Base-by-base conservation (phyloP, 805 yeast species). In the Zygoascus flipseniorum region DNA sequence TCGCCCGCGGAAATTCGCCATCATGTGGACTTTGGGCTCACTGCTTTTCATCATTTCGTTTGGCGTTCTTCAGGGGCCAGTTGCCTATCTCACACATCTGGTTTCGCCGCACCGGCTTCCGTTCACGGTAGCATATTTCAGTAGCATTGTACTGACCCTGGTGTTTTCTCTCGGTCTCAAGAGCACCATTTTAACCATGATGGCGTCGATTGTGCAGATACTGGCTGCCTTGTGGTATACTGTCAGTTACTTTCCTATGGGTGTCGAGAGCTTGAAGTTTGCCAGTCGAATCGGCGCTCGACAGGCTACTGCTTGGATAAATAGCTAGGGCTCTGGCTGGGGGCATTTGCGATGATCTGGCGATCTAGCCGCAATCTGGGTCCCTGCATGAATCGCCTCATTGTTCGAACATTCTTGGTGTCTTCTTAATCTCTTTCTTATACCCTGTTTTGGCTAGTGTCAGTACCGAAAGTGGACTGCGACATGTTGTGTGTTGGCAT, bases 241-340 rank as follows among this genome's bases (percentile, higher is more conserved):
- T 0, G 76, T 92, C 43, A 86, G 96, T 62, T 93, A 93, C 69
- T 92, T 93, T 77, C 99, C 99, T 13, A 86, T 90, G 72, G 99
- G 99, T 11, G 86, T 92, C 1, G 85, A 86, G 56, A 85, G 95
- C 1, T 62, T 83, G 48, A 70, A 77, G 56, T 72, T 81, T 67
- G 76, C 84, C 1, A 72, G 81, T 14, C 69, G 79, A 20, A 71
- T 83, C 6, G 89, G 85, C 5, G 68, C 78, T 5, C 74, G 78
- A 53, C 81, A 80, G 53, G 81, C 80, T 61, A 59, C 70, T 31
- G 59, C 71, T 31, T 72, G 75, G 75, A 62, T 72, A 35, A 73
- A 71, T 50, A 47, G 42, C 13, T 26, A 19, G n/a, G 18, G 6
- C 18, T 6, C 5, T 4, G 18, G 23, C 13, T 18, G 14, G 20